These are phyloP conservation scores for Amylostereum chailletii DNA, from an alignment of 1,284 basidiomycete genomes.

Conservation along the genomic window DNA sequence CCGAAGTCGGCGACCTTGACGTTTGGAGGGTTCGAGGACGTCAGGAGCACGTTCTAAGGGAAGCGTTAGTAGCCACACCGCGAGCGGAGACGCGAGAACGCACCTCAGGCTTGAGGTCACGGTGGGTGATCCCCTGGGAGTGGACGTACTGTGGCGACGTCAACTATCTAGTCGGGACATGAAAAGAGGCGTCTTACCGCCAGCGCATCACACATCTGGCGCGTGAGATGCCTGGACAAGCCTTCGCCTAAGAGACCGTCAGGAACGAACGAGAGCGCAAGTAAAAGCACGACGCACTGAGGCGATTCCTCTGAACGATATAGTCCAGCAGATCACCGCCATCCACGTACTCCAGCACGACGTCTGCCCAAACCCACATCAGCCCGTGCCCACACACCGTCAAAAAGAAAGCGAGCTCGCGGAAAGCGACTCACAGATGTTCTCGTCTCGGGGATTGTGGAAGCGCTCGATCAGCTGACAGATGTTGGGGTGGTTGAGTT, in stretches of 20 bases:
- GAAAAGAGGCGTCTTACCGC: slow-evolving; percentile 32
- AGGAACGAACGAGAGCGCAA: slow-evolving; percentile 1
- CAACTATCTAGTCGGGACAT: not conserved
- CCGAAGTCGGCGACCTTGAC: slow-evolving; percentile 92
- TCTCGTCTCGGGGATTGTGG: slow-evolving; percentile 48
- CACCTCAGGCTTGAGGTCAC: slow-evolving; percentile 88
- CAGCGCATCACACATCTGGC: slow-evolving; percentile 68
- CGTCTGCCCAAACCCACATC: slow-evolving; percentile 31
- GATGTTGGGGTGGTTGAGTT: slow-evolving; percentile 73
- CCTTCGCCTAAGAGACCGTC: slow-evolving; percentile 39
- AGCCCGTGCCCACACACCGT: too few relatives aligned
- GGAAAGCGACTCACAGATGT: slow-evolving; percentile 47
- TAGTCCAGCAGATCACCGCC: slow-evolving; percentile 87
- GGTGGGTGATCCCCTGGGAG: slow-evolving; percentile 69
- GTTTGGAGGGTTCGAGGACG: slow-evolving; percentile 49
- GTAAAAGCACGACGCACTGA: slow-evolving; percentile 37
- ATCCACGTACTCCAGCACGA: slow-evolving; percentile 73
- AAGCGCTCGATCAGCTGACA: slow-evolving; percentile 77
- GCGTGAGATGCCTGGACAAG: slow-evolving; percentile 52
- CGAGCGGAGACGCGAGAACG: slow-evolving; percentile 4
- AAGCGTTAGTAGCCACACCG: slow-evolving; percentile 5
- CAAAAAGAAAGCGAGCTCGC: too few relatives aligned
- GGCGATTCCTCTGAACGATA: slow-evolving; percentile 49
- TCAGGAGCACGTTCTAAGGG: slow-evolving; percentile 64
- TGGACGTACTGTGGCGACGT: slow-evolving; percentile 57